Conservation (phyloP, 2,329 filamentous ascomycete species). For the Colletotrichum nymphaeae region DNA sequence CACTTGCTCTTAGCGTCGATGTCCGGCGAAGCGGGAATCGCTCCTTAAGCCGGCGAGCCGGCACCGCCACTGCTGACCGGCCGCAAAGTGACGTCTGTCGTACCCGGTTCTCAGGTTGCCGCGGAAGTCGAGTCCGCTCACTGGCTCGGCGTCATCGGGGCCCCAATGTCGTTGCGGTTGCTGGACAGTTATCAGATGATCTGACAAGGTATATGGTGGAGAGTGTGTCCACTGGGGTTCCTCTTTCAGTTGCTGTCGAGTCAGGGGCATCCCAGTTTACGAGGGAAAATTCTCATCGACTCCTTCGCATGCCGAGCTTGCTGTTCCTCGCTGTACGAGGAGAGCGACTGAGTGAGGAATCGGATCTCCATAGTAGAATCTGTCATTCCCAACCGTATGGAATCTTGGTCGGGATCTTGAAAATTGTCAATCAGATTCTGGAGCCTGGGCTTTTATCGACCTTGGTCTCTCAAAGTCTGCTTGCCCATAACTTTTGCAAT, state of each 20-base stretch:
- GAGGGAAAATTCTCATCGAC: conserved; percentile 1
- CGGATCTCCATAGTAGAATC: too few relatives aligned
- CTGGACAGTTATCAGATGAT: conserved; percentile 32
- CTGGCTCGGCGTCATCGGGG: not conserved
- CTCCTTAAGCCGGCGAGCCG: not conserved
- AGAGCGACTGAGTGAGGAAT: too few relatives aligned
- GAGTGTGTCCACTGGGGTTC: not conserved
- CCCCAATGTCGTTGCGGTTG: not conserved
- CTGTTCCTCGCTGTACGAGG: not conserved
- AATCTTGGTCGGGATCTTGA: not conserved
- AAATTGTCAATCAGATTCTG: too few relatives aligned
- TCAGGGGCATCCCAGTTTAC: not conserved
- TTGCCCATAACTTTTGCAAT: too few relatives aligned
- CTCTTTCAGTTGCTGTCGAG: conserved; percentile 1
- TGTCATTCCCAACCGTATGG: too few relatives aligned
- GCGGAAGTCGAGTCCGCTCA: not conserved
- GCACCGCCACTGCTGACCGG: not conserved
- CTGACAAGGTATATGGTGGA: conserved; percentile 26
- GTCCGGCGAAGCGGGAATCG: not conserved
- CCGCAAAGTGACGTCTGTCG: not conserved
- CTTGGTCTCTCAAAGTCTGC: too few relatives aligned
- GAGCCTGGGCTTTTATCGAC: too few relatives aligned
- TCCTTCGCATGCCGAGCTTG: not conserved
- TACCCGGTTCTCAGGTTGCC: not conserved
- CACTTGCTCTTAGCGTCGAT: not conserved